Evolutionary conservation across 2,329 filamentous ascomycete genomes (phyloP).

Genomic region (Epicoccum nigrum): DNA sequence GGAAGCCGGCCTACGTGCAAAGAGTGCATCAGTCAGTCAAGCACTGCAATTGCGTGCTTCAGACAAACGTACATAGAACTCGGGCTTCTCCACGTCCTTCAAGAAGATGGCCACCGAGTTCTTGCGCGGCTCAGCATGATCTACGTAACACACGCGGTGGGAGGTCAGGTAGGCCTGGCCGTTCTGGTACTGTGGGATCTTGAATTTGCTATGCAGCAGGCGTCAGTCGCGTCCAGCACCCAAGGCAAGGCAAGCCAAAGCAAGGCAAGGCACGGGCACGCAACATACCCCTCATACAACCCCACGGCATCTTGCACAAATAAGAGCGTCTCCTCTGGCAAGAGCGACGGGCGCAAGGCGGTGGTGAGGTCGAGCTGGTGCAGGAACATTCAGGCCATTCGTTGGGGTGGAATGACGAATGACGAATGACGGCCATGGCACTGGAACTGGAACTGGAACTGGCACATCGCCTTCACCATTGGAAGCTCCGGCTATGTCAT

Average conservation of each 20-base stretch:
- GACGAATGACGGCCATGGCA: conserved; percentile 21
- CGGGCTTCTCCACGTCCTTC: conserved; percentile 87
- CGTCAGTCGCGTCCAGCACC: conserved; percentile 20
- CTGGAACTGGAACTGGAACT: too few species aligned
- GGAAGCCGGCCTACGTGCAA: conserved; percentile 73
- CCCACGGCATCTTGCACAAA: conserved; percentile 98
- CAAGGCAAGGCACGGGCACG: background rate
- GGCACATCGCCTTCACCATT: too few species aligned
- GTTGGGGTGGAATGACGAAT: conserved; percentile 19
- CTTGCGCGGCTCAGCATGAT: conserved; percentile 82
- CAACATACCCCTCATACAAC: conserved; percentile 92
- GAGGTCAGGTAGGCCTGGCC: conserved; percentile 97
- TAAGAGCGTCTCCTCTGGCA: conserved; percentile 90
- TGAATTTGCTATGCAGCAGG: conserved; percentile 74
- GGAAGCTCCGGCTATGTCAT: too few species aligned
- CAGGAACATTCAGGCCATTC: conserved; percentile 83
- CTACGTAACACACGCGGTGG: conserved; percentile 93
- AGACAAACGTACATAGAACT: conserved; percentile 61
- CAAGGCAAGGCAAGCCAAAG: too few species aligned
- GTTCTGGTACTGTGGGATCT: conserved; percentile 91
- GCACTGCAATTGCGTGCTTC: conserved; percentile 17
- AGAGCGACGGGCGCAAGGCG: conserved; percentile 88
- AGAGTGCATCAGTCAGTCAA: conserved; percentile 33
- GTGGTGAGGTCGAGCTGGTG: conserved; percentile 95
- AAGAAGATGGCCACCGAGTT: conserved; percentile 85